phyloP scores from a whole-genome alignment of 257 asterid genomes.

The Nicotiana obtusifolia region DNA sequence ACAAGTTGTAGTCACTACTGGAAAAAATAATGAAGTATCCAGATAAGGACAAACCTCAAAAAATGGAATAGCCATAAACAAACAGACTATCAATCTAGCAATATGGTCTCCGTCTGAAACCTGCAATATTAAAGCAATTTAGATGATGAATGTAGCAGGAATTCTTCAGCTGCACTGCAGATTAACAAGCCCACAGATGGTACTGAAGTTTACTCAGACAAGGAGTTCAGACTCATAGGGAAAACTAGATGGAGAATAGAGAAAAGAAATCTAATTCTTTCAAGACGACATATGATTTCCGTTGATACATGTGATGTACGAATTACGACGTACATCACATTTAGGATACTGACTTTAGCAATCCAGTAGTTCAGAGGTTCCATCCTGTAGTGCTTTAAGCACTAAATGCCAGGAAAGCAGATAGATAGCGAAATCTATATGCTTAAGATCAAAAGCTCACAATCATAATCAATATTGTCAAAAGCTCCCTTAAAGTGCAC shows the following conservation, averaged over 20 bases:
- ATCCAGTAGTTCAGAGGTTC: neutral
- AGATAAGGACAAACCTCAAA: slow-evolving; percentile 52
- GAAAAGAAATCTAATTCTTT: neutral
- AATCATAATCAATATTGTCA: neutral
- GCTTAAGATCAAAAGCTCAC: neutral
- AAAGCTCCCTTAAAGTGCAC: neutral
- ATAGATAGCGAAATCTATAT: neutral
- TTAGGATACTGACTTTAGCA: neutral
- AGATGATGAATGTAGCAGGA: neutral
- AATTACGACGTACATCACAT: neutral
- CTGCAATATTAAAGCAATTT: slow-evolving; percentile 38
- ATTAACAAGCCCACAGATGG: neutral
- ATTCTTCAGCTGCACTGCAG: neutral
- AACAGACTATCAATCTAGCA: slow-evolving; percentile 73
- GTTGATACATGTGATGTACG: neutral
- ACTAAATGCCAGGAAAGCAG: neutral
- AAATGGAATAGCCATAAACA: slow-evolving; percentile 82
- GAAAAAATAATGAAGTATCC: slow-evolving; percentile 7
- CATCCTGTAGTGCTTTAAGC: neutral
- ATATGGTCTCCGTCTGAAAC: slow-evolving; percentile 86
- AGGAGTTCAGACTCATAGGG: neutral
- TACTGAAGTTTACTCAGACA: neutral
- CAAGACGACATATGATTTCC: neutral
- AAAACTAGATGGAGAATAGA: neutral
- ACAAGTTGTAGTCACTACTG: neutral